phyloP scores from a whole-genome alignment of 2,329 filamentous ascomycete species.

The Tolypocladium inflatum region DNA sequence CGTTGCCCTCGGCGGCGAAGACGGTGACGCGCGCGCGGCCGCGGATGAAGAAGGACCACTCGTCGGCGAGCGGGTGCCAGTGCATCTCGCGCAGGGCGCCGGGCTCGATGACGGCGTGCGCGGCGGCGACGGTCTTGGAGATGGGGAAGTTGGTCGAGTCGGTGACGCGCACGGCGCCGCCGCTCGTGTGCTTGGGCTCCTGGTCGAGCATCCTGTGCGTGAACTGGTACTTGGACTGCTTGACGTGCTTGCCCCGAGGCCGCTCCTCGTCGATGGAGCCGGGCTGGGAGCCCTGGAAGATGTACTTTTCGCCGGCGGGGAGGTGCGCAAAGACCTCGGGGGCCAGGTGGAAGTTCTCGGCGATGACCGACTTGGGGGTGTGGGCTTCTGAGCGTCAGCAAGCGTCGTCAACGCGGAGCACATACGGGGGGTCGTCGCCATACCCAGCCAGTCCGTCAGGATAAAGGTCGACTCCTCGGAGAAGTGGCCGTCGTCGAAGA shows the following conservation, averaged over 20 bases:
- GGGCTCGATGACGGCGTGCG: slow-evolving; percentile 60
- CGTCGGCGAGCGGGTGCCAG: slow-evolving; percentile 72
- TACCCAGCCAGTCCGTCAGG: slow-evolving; percentile 62
- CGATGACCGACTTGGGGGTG: slow-evolving; percentile 61
- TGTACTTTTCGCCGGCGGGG: slow-evolving; percentile 62
- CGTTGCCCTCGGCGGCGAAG: slow-evolving; percentile 59
- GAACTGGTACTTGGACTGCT: slow-evolving; percentile 59
- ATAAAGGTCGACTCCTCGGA: slow-evolving; percentile 61
- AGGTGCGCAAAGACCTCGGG: slow-evolving; percentile 62
- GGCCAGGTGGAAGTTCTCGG: slow-evolving; percentile 66
- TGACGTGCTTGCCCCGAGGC: slow-evolving; percentile 50
- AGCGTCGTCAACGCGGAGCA: neutral
- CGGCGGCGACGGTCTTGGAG: slow-evolving; percentile 63
- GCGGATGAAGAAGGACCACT: slow-evolving; percentile 71
- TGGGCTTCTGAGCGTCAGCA: slow-evolving; percentile 35
- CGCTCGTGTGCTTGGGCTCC: slow-evolving; percentile 53
- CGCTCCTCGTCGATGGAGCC: slow-evolving; percentile 56
- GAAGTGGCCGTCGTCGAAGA: slow-evolving; percentile 40
- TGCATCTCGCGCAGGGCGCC: slow-evolving; percentile 71
- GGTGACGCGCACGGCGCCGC: slow-evolving; percentile 63
- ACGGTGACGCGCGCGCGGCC: slow-evolving; percentile 66
- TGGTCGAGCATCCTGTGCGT: slow-evolving; percentile 65
- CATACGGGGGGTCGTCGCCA: fast-evolving
- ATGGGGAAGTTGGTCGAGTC: slow-evolving; percentile 70
- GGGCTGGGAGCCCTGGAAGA: slow-evolving; percentile 61